Conservation (phyloP, 371 early-diverging fungal genomes). For the Mucor circinelloides region DNA sequence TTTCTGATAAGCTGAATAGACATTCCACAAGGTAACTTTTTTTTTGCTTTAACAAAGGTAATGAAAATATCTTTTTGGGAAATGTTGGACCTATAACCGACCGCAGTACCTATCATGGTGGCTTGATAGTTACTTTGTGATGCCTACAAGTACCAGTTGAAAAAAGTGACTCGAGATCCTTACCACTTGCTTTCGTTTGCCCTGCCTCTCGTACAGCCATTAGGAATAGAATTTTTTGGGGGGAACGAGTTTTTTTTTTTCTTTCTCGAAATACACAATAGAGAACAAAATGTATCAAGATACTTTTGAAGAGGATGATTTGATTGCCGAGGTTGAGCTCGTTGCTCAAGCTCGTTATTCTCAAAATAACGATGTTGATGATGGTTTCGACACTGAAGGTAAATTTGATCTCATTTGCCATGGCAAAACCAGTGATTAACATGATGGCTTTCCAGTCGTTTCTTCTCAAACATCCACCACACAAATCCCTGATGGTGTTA, state of each 20-base stretch:
- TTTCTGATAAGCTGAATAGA: slow-evolving; percentile 56
- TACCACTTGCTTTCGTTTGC: too few relatives aligned
- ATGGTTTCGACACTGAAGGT: slow-evolving; percentile 53
- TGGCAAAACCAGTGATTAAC: background rate
- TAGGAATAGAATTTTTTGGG: background rate
- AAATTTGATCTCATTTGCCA: slow-evolving; percentile 1
- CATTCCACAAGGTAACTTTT: slow-evolving; percentile 17
- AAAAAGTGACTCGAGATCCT: slow-evolving; percentile 15
- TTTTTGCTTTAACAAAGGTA: background rate
- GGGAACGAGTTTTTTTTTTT: background rate
- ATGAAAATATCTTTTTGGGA: background rate
- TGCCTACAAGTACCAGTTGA: background rate
- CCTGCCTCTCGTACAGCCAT: background rate
- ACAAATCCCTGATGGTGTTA: slow-evolving; percentile 81
- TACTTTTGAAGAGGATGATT: slow-evolving; percentile 78
- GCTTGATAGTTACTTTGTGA: background rate
- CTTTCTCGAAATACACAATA: background rate
- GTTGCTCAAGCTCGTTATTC: slow-evolving; percentile 59
- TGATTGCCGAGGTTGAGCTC: slow-evolving; percentile 84
- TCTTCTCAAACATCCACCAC: slow-evolving; percentile 51
- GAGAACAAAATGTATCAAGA: slow-evolving; percentile 67
- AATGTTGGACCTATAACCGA: background rate
- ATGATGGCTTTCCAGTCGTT: slow-evolving; percentile 2
- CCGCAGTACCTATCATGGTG: slow-evolving; percentile 10
- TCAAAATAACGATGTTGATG: slow-evolving; percentile 57